Evolutionary conservation across 495 filamentous ascomycete species (phyloP).

Genomic region (Xylaria flabelliformis): DNA sequence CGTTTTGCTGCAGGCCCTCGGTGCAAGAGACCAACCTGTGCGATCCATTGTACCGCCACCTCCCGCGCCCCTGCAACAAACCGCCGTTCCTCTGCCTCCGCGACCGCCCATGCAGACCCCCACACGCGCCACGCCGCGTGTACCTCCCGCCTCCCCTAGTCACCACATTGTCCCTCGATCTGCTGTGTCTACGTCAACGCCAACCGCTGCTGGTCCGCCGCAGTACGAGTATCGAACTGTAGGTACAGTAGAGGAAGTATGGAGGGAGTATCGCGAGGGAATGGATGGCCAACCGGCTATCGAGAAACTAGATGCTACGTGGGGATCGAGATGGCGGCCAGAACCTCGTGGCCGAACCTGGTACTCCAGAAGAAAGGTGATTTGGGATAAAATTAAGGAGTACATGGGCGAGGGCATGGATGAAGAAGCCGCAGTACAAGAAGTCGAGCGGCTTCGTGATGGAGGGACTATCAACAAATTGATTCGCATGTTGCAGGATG

Average conservation of each 20-base stretch:
- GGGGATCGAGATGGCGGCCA: slow-evolving; percentile 44
- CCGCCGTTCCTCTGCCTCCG: slow-evolving; percentile 34
- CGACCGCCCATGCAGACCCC: slow-evolving; percentile 36
- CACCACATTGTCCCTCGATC: slow-evolving; percentile 29
- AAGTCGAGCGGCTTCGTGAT: slow-evolving; percentile 42
- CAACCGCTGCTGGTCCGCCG: slow-evolving; percentile 33
- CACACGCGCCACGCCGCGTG: slow-evolving; percentile 34
- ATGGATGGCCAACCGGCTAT: slow-evolving; percentile 44
- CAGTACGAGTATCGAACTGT: slow-evolving; percentile 44
- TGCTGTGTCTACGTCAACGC: slow-evolving; percentile 31
- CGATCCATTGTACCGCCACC: slow-evolving; percentile 38
- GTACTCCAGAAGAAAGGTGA: slow-evolving; percentile 46
- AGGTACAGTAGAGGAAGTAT: slow-evolving; percentile 43
- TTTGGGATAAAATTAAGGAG: slow-evolving; percentile 46
- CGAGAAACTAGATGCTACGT: slow-evolving; percentile 41
- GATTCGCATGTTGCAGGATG: slow-evolving; percentile 44
- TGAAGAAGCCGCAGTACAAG: slow-evolving; percentile 40
- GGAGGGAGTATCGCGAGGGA: slow-evolving; percentile 45
- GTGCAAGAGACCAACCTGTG: slow-evolving; percentile 30
- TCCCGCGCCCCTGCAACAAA: slow-evolving; percentile 35
- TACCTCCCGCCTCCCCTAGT: slow-evolving; percentile 35
- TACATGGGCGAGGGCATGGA: slow-evolving; percentile 41
- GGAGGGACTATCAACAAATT: slow-evolving; percentile 44
- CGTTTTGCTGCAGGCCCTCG: slow-evolving; percentile 33
- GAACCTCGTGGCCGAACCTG: slow-evolving; percentile 45